Evolutionary conservation across 2,329 filamentous ascomycete species (phyloP), one percentile per base, ranked within the genome.

Genomic region (Lecanicillium sp.): DNA sequence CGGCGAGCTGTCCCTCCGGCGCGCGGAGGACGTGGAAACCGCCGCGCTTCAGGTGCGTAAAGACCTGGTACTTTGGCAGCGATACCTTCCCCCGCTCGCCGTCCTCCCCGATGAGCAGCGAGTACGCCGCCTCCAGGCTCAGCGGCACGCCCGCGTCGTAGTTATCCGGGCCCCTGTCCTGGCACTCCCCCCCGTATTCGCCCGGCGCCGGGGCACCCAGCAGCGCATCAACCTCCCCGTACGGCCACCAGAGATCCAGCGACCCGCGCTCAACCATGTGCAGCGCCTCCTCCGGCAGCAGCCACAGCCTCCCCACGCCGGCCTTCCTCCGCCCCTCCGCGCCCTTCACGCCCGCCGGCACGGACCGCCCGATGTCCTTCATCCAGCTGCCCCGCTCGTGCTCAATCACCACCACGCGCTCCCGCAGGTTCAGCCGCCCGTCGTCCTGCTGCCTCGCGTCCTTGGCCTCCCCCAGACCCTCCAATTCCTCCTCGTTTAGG

Each of bases 271-370:
- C 93, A 8, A 97, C 74, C 53, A 96, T 66, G 60, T 90, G 96
- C 45, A 98, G 73, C 5, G 90, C 87, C 66, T 98, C 93, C 62
- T 98, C 93, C 0, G 91, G 91, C 32, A 95, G 65, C 43, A 98
- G 62, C 90, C 90, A 96, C 33, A 90, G 69, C 53, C 78, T 81
- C 24, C 83, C 78, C 51, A 74, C 75, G 3, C 75, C 77, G 0
- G 74, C 67, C 44, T 67, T 64, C n/a, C n/a, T n/a, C 8, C 41
- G 44, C 21, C 36, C 37, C 49, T 82, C 78, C 52, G 74, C 76
- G 33, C 74, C 71, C 33, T 32, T 33, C 27, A 41, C 12, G 44
- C 44, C 37, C n/a, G 73, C 73, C 1, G 79, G 69, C 4, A 78
- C 64, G 8, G 73, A 78, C 48, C 82, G 79, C 0, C 93, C 93